Evolutionary conservation across 2,329 filamentous ascomycete species (phyloP), one percentile per base, ranked within the genome.

Genomic region (Blumeria hordei): DNA sequence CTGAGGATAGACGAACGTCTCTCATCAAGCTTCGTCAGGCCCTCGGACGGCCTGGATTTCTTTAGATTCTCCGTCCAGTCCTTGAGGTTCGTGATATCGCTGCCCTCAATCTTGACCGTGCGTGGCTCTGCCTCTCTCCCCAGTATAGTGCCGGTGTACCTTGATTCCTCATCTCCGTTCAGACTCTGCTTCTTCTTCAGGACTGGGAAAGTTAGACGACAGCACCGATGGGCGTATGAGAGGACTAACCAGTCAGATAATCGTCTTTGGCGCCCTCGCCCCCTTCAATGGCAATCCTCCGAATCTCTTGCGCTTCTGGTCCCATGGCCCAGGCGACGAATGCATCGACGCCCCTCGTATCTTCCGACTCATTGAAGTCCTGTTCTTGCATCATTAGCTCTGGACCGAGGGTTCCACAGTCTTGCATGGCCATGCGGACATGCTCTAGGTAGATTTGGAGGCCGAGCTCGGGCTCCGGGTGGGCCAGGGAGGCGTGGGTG

Each of bases 161-260:
- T 82, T 9, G 82, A 81, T 64, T 94, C 88, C 63, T 93, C 87
- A 58, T 84, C 85, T 0, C 83, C 85, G 62, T 92, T 93, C 62
- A 92, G 92, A 69, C 82, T 88, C 67, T 94, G 85, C 65, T 93
- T 94, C 69, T 88, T 92, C 68, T 94, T 95, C 44, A 96, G 71
- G 4, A 80, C 83, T 85, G 60, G 14, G 62, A 55, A 63, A 58
- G 37, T 51, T 64, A 54, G 63, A 54, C 28, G 36, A 16, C 21
- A 14, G 18, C 16, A 2, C 33, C 3, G 8, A 3, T 16, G 6
- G n/a, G 11, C 16, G 47, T 12, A 6, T 18, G 34, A 18, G 32
- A 7, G 4, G 10, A 61, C 60, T 47, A 54, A 83, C 80, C 74
- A 56, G 75, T 78, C 16, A 88, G 65, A 63, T 83, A 88, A 65